These are phyloP conservation scores for Beauveria brongniartii DNA, from an alignment of 2,329 filamentous ascomycete species.

Conservation along the genomic window DNA sequence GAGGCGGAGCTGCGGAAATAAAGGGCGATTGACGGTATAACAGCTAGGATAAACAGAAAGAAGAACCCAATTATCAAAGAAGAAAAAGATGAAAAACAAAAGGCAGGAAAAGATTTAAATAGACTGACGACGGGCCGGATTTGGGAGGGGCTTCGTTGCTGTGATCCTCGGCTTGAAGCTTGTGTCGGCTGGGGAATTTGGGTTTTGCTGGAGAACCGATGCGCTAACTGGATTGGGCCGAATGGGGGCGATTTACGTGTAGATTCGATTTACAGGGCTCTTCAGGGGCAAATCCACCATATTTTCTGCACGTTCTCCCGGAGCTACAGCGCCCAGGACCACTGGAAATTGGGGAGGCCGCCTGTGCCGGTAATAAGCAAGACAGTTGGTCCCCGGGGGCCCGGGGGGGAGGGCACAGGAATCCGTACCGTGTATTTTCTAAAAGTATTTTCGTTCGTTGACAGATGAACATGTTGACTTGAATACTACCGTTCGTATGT, in stretches of 20 bases:
- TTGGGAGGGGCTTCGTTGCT: background rate
- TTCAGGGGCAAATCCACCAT: background rate
- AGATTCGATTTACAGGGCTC: background rate
- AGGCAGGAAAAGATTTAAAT: background rate
- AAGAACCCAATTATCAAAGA: background rate
- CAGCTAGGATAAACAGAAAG: background rate
- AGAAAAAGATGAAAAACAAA: background rate
- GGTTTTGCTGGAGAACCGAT: background rate
- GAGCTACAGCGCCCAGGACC: background rate
- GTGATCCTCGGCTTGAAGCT: slow-evolving; percentile 2
- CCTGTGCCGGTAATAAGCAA: no score
- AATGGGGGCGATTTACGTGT: background rate
- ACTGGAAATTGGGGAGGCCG: no score
- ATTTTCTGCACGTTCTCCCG: background rate
- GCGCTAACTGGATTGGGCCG: background rate
- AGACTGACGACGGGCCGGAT: background rate
- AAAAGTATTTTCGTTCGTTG: no score
- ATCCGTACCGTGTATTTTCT: no score
- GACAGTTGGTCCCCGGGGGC: no score
- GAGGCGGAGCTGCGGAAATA: background rate
- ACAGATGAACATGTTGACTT: no score
- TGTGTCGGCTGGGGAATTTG: background rate
- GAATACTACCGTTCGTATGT: background rate
- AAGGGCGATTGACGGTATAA: background rate
- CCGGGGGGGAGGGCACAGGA: no score